Base-by-base conservation (phyloP, 2,329 filamentous ascomycete species). In the Penicillium sp. region DNA sequence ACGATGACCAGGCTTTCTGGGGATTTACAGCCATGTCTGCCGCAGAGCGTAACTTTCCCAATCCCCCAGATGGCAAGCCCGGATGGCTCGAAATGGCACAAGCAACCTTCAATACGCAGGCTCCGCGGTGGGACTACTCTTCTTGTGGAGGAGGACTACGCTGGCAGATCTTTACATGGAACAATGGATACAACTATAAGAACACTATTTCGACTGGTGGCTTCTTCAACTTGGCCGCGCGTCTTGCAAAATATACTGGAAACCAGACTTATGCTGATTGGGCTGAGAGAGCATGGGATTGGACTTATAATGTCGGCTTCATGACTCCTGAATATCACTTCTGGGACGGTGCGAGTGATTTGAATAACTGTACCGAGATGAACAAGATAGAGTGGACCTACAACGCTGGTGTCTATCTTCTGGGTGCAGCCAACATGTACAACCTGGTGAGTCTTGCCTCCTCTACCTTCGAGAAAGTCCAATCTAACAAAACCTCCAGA, bases 31-130 rank as follows among this genome's bases (percentile, higher is more conserved):
- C 79, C 33, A 80, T 84, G 74, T 75, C 78, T 1, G 82, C 82
- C 2, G 81, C 81, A 9, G 82, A 84, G 46, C 52, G 65, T 1
- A 71, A 69, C 34, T 72, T 72, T 21, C 70, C 70, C 1, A 65
- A 69, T 36, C 69, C 68, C 0, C 80, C 83, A 0, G 58, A 76
- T 0, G 81, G 80, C 51, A 68, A 85, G 46, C 84, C 88, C 0
- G 85, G 88, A 55, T 96, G 89, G 89, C 79, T 94, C n/a, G 84
- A 86, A 6, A 80, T 94, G 46, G 86, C 83, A 0, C 88, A 91
- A 69, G 88, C 87, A 9, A 87, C 90, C 2, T 95, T 93, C 71
- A 91, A 93, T 74, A 85, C 87, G 44, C 90, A 91, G 64, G 84
- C 83, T 2, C 72, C 73, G 17, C 83, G 90, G 18, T 93, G 89